Percentiles rank a stretch among this genome's conserved stretches.
These are phyloP conservation scores for Chrysoporthe austroafricana DNA, from an alignment of 2,329 filamentous ascomycete species.

Conservation along the genomic window DNA sequence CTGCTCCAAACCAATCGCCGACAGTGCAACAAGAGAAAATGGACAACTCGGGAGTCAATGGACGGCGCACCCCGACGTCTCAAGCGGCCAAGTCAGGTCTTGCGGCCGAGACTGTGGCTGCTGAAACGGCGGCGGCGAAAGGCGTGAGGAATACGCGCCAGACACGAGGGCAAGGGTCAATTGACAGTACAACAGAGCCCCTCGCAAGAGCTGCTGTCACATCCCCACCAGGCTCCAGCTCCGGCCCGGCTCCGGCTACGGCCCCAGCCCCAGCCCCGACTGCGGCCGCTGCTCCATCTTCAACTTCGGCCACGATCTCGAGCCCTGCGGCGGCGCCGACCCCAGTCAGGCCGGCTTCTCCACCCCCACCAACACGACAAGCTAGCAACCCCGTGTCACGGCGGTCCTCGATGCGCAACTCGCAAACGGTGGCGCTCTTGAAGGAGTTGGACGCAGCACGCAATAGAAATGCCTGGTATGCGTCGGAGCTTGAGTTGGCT, in stretches of 20 bases:
- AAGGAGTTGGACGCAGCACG: conserved; percentile 86
- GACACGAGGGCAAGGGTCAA: conserved; percentile 64
- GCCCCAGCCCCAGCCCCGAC: conserved; percentile 4
- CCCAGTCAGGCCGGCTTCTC: conserved; percentile 54
- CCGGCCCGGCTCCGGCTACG: background rate
- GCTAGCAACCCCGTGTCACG: conserved; percentile 61
- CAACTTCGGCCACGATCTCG: conserved; percentile 31
- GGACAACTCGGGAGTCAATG: conserved; percentile 60
- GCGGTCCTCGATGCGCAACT: conserved; percentile 63
- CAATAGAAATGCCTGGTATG: conserved; percentile 94
- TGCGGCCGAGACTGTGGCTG: conserved; percentile 32
- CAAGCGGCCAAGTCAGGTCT: conserved; percentile 43
- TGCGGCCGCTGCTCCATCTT: conserved; percentile 4
- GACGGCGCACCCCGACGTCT: conserved; percentile 67
- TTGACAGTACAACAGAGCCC: conserved; percentile 70
- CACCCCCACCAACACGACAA: conserved; percentile 61
- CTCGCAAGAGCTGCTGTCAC: conserved; percentile 45
- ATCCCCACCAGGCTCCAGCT: conserved; percentile 19
- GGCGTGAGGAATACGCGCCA: conserved; percentile 52
- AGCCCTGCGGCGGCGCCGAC: conserved; percentile 36
- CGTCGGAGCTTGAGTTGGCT: conserved; percentile 89
- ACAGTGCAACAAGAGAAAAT: conserved; percentile 48
- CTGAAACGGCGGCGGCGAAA: conserved; percentile 40
- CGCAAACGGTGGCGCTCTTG: conserved; percentile 73
- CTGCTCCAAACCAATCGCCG: conserved; percentile 45